phyloP scores from a whole-genome alignment of 805 yeast species.

The Lipomyces japonicus region DNA sequence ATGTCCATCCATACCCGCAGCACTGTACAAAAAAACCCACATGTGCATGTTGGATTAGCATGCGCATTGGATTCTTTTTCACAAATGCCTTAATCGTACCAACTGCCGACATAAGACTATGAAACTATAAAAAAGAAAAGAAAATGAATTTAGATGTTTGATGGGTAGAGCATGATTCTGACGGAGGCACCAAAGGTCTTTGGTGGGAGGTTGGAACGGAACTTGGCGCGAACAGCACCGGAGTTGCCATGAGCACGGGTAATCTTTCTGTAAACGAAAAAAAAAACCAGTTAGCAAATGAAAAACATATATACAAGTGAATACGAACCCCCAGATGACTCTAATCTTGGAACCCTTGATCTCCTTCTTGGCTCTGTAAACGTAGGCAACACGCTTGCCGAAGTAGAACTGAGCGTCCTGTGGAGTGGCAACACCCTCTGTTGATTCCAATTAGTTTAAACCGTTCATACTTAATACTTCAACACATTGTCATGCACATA shows the following conservation, averaged over 20 bases:
- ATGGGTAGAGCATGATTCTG: slow-evolving; percentile 99
- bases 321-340: slow-evolving; percentile 87
- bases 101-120: too few species aligned
- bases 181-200: slow-evolving; percentile 99
- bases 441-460: too few species aligned
- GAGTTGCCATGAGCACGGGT: slow-evolving; percentile 98
- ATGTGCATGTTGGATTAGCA: too few species aligned
- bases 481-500: slow-evolving; percentile 15
- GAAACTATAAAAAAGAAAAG: not conserved
- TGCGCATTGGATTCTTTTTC: too few species aligned
- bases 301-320: not conserved
- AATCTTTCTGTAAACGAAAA: slow-evolving; percentile 50
- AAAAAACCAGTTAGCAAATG: not conserved
- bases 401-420: slow-evolving; percentile 98
- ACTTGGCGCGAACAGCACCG: slow-evolving; percentile 98
- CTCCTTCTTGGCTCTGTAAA: slow-evolving; percentile 98
- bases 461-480: too few species aligned
- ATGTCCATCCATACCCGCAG: too few species aligned
- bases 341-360: slow-evolving; percentile 98
- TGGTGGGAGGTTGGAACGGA: slow-evolving; percentile 98
- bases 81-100: too few species aligned
- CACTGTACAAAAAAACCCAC: too few species aligned
- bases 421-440: slow-evolving; percentile 85
- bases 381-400: slow-evolving; percentile 99
- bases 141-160: slow-evolving; percentile 74